A percentile compares a stretch with the other conserved stretches of the same genome.
Conservation (phyloP, 441 rosid species). For the Breynia disticha region DNA sequence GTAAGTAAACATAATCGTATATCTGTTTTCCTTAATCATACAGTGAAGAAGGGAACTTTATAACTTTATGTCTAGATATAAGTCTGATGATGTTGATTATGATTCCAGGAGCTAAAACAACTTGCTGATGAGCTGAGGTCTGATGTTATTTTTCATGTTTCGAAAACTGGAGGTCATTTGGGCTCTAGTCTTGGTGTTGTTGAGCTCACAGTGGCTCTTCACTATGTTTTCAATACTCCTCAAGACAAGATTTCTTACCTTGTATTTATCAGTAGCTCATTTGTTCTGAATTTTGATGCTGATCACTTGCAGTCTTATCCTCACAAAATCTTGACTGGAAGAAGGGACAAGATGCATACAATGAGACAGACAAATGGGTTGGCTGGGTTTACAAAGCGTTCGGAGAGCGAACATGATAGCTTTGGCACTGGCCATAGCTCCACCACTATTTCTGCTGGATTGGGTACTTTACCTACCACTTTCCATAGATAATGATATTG, state of each 20-base stretch:
- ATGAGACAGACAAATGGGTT: constrained; percentile 81
- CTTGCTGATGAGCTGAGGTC: constrained; percentile 83
- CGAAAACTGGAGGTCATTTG: constrained; percentile 85
- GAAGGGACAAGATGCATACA: constrained; percentile 84
- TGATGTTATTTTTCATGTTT: constrained; percentile 78
- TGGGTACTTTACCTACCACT: constrained; percentile 38
- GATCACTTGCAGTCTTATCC: constrained; percentile 57
- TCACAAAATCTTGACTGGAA: constrained; percentile 86
- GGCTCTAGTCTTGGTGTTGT: constrained; percentile 97
- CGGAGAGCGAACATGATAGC: constrained; percentile 86
- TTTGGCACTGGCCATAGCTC: constrained; percentile 93
- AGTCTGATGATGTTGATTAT: not conserved
- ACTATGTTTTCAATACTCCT: constrained; percentile 77
- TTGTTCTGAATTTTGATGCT: constrained; percentile 3
- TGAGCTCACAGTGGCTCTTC: constrained; percentile 93
- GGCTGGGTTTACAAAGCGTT: constrained; percentile 76
- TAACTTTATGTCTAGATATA: too few relatives aligned
- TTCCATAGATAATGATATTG: not conserved
- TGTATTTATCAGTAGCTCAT: not conserved
- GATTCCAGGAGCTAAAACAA: constrained; percentile 63
- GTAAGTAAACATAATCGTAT: constrained; percentile 32
- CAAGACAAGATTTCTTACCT: constrained; percentile 59
- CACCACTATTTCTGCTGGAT: constrained; percentile 83
- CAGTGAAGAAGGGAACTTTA: too few relatives aligned
- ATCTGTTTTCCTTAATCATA: too few relatives aligned